A percentile compares a stretch with the other conserved stretches of the same genome.
Evolutionary conservation across 1,284 basidiomycete species (phyloP).

Genomic region (Irpex sp.): DNA sequence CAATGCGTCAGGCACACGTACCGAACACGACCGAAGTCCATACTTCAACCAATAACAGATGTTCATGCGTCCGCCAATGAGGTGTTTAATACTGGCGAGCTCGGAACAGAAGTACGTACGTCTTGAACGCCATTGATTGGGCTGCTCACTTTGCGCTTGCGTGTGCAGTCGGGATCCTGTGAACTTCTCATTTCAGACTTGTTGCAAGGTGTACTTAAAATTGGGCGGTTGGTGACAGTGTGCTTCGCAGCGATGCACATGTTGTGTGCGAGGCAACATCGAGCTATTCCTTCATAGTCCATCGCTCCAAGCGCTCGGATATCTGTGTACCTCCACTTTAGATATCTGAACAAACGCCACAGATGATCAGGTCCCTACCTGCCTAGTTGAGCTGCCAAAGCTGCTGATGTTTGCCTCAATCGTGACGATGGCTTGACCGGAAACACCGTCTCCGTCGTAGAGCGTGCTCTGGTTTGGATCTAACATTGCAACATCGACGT

Average conservation of each 20-base stretch:
- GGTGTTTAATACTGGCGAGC: conserved; percentile 1
- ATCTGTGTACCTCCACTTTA: neutral
- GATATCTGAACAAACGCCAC: neutral
- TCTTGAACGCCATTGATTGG: neutral
- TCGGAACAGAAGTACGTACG: neutral
- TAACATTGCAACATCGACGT: neutral
- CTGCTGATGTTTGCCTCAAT: neutral
- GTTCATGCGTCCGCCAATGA: neutral
- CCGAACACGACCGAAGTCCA: neutral
- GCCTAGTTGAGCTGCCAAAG: neutral
- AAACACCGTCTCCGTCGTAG: neutral
- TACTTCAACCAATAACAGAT: neutral
- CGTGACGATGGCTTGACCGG: neutral
- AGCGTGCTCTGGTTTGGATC: neutral
- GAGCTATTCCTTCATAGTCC: neutral
- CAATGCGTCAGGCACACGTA: neutral
- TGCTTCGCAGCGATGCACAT: neutral
- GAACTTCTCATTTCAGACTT: neutral
- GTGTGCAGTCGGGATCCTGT: neutral
- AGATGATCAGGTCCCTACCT: neutral
- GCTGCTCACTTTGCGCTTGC: neutral
- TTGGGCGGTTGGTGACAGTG: neutral
- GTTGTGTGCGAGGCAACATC: neutral
- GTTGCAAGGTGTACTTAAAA: neutral
- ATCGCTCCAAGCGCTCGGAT: neutral